Percentiles rank a stretch among this genome's conserved stretches.
These are phyloP conservation scores for Monosporascus sp. DNA, from an alignment of 2,329 filamentous ascomycete genomes.

Conservation along the genomic window DNA sequence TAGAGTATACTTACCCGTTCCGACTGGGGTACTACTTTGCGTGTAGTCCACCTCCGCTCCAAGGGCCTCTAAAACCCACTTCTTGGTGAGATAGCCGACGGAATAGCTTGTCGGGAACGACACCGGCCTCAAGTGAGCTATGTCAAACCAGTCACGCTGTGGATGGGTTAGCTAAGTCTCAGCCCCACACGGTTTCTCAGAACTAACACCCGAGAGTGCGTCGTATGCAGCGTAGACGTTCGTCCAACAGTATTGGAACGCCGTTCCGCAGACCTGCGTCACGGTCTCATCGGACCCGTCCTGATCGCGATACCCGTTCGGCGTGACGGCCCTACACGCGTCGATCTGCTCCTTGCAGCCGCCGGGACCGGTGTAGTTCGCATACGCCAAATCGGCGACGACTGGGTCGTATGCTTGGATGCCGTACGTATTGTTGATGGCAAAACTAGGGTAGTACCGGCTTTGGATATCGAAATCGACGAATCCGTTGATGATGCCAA, in stretches of 20 bases:
- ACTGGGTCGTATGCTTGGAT: conserved; percentile 1
- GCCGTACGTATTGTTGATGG: conserved; percentile 9
- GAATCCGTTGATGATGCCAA: conserved; percentile 9
- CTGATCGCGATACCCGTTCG: conserved; percentile 38
- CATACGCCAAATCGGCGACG: not conserved
- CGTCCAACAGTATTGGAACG: conserved; percentile 3
- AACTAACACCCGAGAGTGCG: conserved; percentile 7
- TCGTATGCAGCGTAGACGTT: conserved; percentile 7
- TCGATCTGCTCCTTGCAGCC: conserved; percentile 5
- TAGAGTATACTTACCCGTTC: not conserved
- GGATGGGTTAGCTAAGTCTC: conserved; percentile 13
- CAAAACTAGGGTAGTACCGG: not conserved
- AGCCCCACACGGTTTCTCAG: not conserved
- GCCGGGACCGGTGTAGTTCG: conserved; percentile 1
- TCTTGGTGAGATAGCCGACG: conserved; percentile 46
- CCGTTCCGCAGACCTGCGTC: not conserved
- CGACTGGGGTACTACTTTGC: not conserved
- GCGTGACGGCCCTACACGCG: conserved; percentile 12
- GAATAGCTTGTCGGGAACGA: conserved; percentile 43
- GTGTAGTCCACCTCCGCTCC: conserved; percentile 53
- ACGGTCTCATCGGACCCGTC: conserved; percentile 1
- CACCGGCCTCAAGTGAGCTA: conserved; percentile 37
- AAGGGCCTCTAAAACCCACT: conserved; percentile 45
- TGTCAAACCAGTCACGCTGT: conserved; percentile 45
- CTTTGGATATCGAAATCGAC: conserved; percentile 5